A percentile compares a stretch with the other conserved stretches of the same genome.
phyloP scores from a whole-genome alignment of 129 eudicot species.

The Heracleum sosnowskyi region DNA sequence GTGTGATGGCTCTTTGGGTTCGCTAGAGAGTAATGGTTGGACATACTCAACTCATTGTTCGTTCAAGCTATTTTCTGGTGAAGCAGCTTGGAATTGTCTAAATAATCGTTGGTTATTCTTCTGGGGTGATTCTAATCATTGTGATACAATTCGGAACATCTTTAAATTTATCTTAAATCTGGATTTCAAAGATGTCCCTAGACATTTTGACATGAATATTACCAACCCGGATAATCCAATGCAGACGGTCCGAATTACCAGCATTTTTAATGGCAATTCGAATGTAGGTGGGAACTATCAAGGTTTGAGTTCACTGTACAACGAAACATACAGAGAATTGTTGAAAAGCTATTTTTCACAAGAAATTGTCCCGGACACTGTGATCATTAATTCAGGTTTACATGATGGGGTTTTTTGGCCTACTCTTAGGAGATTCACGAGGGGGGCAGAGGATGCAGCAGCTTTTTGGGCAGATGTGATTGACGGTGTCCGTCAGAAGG shows the following conservation, averaged over 20 bases:
- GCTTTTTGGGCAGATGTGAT: conserved; percentile 62
- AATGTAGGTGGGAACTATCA: conserved; percentile 58
- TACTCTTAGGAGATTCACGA: conserved; percentile 43
- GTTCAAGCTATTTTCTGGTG: conserved; percentile 45
- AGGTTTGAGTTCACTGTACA: conserved; percentile 62
- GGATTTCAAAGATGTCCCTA: conserved; percentile 36
- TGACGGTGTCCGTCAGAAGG: conserved; percentile 34
- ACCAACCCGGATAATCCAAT: conserved; percentile 59
- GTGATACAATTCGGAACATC: conserved; percentile 80
- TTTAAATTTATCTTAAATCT: conserved; percentile 47
- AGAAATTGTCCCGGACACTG: conserved; percentile 55
- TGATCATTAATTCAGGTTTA: conserved; percentile 85
- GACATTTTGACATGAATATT: conserved; percentile 62
- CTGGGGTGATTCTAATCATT: conserved; percentile 97
- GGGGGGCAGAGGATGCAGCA: conserved; percentile 62
- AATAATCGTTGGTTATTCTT: conserved; percentile 72
- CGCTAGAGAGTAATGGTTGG: conserved; percentile 89
- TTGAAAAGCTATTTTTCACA: conserved; percentile 45
- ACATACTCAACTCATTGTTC: conserved; percentile 92
- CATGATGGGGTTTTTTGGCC: conserved; percentile 85
- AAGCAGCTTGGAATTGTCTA: conserved; percentile 79
- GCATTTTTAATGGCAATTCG: conserved; percentile 78
- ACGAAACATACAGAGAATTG: conserved; percentile 43
- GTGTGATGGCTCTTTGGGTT: conserved; percentile 74
- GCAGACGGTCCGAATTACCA: conserved; percentile 65